These are phyloP conservation scores for Termitomyces sp. DNA, from an alignment of 1,284 basidiomycete genomes.

Conservation along the genomic window DNA sequence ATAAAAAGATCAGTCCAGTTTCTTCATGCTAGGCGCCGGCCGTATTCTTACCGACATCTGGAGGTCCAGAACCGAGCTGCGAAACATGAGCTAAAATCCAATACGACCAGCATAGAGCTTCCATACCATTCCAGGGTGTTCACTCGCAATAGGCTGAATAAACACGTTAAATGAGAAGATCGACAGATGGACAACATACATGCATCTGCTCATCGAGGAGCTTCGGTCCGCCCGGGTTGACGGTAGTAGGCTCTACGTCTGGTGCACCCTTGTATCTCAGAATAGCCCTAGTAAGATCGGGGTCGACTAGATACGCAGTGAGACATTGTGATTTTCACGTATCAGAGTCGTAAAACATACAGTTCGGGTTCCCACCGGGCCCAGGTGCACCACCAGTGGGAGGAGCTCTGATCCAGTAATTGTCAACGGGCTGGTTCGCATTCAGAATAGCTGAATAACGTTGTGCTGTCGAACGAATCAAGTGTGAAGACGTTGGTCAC, in stretches of 20 bases:
- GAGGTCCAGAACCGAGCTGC: constrained; percentile 16
- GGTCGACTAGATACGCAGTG: constrained; percentile 14
- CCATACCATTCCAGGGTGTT: constrained; percentile 24
- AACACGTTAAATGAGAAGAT: not conserved
- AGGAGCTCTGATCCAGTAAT: constrained; percentile 25
- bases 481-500: not conserved
- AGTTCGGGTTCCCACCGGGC: constrained; percentile 27
- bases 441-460: constrained; percentile 22
- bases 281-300: constrained; percentile 31
- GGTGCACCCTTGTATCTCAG: constrained; percentile 42
- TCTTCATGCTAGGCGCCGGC: not conserved
- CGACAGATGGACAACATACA: constrained; percentile 16
- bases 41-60: constrained; percentile 14
- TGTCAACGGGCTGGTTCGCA: constrained; percentile 27
- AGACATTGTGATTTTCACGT: not conserved
- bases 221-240: constrained; percentile 21
- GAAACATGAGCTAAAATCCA: not conserved
- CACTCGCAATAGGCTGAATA: constrained; percentile 27
- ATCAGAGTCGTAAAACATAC: constrained; percentile 12
- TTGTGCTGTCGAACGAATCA: constrained; percentile 9
- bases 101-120: not conserved
- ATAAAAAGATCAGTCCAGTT: not conserved
- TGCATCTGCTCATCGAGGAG: constrained; percentile 31
- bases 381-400: constrained; percentile 24
- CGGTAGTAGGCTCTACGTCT: constrained; percentile 33